Base-by-base conservation (phyloP, 108 stramenopile genomes). In the Conticribra weissflogii region DNA sequence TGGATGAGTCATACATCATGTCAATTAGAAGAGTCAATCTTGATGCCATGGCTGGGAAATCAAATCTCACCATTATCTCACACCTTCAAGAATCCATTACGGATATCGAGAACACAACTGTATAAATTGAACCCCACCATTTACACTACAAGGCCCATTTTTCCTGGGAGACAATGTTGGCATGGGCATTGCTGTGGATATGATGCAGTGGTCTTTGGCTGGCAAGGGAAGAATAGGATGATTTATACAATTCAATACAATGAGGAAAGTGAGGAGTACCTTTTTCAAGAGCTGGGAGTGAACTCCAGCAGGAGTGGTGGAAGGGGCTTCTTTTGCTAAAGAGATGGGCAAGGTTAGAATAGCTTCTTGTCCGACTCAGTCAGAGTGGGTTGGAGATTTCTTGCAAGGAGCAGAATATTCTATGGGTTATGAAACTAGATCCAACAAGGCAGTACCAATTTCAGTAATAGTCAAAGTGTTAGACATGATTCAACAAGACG, bases 361-460 rank as follows among this genome's bases (percentile, higher is more conserved):
- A 0, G 47, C 71, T n/a, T 30, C 45, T 2, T 62, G 60, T 33
- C 71, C 71, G 9, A 17, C 71, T 2, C 71, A 72, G 27, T 71
- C 59, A 0, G 45, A 55, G 47, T 72, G 59, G 41, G 53, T 71
- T 16, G 41, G 31, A 15, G 29, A 27, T 28, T 64, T 65, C 16
- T 18, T 64, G 48, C 23, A 19, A 7, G 56, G 54, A 8, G 5
- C 18, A 1, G 29, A 65, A 22, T 22, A 46, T 22, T 0, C 48
- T 14, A 69, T 69, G 57, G 68, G 57, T 7, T 27, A 58, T 9
- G 19, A 57, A 16, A 49, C 57, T 3, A 58, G 24, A 31, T 17
- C 28, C 12, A 45, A 69, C 17, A 24, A 28, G 1, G 30, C 48
- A 15, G 21, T 69, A 16, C 30, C 57, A 0, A 69, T 69, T 1